Conservation (phyloP, 164 flowering plant genomes). For the Liquidambar formosana region DNA sequence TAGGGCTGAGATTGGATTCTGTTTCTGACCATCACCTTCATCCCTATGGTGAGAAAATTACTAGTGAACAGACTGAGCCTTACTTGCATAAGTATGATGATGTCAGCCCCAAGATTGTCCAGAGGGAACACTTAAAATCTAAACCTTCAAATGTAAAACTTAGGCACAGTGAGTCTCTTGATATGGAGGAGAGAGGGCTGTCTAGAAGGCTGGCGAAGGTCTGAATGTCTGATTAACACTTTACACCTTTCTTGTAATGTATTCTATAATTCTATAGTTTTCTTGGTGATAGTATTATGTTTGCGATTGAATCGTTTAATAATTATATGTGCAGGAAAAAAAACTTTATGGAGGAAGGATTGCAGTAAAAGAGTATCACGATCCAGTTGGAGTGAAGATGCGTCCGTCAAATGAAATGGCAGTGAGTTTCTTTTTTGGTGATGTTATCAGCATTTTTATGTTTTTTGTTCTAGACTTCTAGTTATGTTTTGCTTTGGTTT, state of each 20-base stretch:
- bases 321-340: conserved; percentile 31
- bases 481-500: conserved; percentile 1
- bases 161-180: conserved; percentile 19
- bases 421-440: conserved; percentile 29
- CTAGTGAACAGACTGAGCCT: conserved; percentile 20
- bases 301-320: conserved; percentile 3
- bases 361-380: conserved; percentile 18
- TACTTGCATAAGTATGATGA: conserved; percentile 23
- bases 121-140: conserved; percentile 25
- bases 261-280: not conserved
- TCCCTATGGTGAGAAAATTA: conserved; percentile 24
- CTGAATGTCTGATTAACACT: conserved; percentile 32
- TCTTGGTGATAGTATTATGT: conserved; percentile 4
- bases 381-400: conserved; percentile 26
- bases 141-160: conserved; percentile 28
- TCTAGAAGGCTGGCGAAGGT: conserved; percentile 43
- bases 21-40: conserved; percentile 15
- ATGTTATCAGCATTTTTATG: not conserved
- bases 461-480: not conserved
- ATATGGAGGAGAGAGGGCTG: conserved; percentile 32
- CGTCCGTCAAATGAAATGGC: conserved; percentile 30
- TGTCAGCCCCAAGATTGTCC: conserved; percentile 19
- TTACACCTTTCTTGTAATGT: conserved; percentile 2
- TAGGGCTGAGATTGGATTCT: conserved; percentile 29
- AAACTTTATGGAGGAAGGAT: conserved; percentile 33